A percentile compares a stretch with the other conserved stretches of the same genome.
Conservation (phyloP, 768 basidiomycete genomes). For the Russula brevipes region DNA sequence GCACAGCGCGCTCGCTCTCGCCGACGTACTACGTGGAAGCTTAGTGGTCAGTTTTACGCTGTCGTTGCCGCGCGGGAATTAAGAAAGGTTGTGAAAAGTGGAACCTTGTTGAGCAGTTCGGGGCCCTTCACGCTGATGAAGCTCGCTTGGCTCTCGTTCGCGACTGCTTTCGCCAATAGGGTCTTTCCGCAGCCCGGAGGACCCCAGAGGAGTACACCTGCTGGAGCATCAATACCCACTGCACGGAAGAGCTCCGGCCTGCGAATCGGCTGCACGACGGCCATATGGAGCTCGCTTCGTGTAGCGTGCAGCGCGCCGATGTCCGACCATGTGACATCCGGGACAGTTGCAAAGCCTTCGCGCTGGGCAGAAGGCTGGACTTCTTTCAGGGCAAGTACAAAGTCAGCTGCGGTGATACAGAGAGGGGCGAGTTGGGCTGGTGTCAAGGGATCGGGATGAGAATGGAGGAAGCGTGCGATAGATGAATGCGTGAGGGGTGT, state of each 20-base stretch:
- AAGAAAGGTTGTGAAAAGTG: slow-evolving; percentile 21
- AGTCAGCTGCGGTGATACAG: slow-evolving; percentile 77
- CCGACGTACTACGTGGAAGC: slow-evolving; percentile 73
- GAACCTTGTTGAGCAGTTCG: slow-evolving; percentile 91
- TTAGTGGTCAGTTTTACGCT: not conserved
- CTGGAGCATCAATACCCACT: slow-evolving; percentile 87
- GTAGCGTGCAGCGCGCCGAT: slow-evolving; percentile 85
- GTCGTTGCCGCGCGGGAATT: not conserved
- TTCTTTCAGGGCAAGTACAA: slow-evolving; percentile 71
- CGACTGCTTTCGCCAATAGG: slow-evolving; percentile 94
- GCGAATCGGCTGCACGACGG: slow-evolving; percentile 91
- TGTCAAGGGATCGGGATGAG: slow-evolving; percentile 79
- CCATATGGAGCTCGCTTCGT: slow-evolving; percentile 93
- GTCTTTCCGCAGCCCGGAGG: slow-evolving; percentile 99
- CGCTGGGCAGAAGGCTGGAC: slow-evolving; percentile 96
- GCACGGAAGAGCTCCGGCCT: slow-evolving; percentile 82
- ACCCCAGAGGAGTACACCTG: slow-evolving; percentile 97
- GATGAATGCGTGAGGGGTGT: slow-evolving; percentile 45
- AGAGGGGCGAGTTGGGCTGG: slow-evolving; percentile 73
- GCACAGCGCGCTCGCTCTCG: slow-evolving; percentile 91
- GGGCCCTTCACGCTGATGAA: slow-evolving; percentile 99
- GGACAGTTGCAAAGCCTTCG: slow-evolving; percentile 96
- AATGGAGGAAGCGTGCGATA: slow-evolving; percentile 84
- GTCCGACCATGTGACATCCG: slow-evolving; percentile 92
- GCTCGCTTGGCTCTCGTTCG: slow-evolving; percentile 91